Conservation (phyloP, 2,329 filamentous ascomycete species). For the Penicillium sp. region DNA sequence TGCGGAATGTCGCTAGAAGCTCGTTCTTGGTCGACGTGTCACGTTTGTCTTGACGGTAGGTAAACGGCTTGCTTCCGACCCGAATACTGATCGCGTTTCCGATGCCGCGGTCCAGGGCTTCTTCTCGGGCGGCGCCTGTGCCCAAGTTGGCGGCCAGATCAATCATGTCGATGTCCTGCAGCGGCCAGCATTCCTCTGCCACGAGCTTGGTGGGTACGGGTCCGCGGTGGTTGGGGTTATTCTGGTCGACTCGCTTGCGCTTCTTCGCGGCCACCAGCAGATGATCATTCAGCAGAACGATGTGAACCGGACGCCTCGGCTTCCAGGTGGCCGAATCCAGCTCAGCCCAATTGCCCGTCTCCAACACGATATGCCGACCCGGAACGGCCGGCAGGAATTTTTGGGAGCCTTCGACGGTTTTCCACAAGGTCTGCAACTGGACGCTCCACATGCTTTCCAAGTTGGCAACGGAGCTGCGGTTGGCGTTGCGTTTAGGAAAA, state of each 20-base stretch:
- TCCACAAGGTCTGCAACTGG: slow-evolving; percentile 77
- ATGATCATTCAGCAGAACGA: slow-evolving; percentile 92
- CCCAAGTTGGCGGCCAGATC: slow-evolving; percentile 62
- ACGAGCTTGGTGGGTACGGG: slow-evolving; percentile 66
- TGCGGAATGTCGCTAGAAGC: slow-evolving; percentile 82
- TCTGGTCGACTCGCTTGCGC: slow-evolving; percentile 76
- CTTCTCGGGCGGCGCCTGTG: slow-evolving; percentile 34
- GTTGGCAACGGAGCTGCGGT: slow-evolving; percentile 81
- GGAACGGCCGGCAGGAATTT: slow-evolving; percentile 88
- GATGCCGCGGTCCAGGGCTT: slow-evolving; percentile 55
- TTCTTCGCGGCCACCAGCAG: slow-evolving; percentile 85
- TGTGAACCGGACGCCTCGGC: slow-evolving; percentile 77
- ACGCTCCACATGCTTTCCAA: slow-evolving; percentile 64
- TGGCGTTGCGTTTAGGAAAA: slow-evolving; percentile 56
- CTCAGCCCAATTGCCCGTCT: slow-evolving; percentile 91
- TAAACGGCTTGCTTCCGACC: slow-evolving; percentile 84
- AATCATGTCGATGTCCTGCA: slow-evolving; percentile 87
- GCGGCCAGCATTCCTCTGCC: slow-evolving; percentile 88
- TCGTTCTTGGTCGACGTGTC: slow-evolving; percentile 73
- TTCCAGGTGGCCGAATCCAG: slow-evolving; percentile 97
- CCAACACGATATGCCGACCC: slow-evolving; percentile 89
- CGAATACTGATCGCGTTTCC: slow-evolving; percentile 86
- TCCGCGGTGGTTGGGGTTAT: slow-evolving; percentile 42
- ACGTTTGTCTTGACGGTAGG: slow-evolving; percentile 81
- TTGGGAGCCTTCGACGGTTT: slow-evolving; percentile 94